These are phyloP conservation scores for Clohesyomyces aquaticus DNA, from an alignment of 495 filamentous ascomycete genomes.

Conservation along the genomic window DNA sequence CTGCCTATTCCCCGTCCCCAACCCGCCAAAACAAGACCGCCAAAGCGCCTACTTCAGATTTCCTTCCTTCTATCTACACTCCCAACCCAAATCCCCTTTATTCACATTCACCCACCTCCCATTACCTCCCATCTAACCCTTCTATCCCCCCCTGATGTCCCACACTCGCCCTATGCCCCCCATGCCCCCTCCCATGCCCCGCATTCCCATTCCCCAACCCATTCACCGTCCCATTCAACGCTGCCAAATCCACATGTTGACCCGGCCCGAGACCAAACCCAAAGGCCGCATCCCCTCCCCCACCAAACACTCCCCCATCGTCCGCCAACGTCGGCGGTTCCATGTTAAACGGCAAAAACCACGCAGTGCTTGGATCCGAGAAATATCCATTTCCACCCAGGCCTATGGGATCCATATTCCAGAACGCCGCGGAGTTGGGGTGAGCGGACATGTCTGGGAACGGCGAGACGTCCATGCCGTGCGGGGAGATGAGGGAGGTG, in stretches of 20 bases:
- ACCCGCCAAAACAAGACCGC: too few species aligned
- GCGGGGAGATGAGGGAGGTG: conserved; percentile 37
- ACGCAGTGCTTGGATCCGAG: conserved; percentile 65
- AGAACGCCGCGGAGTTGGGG: conserved; percentile 25
- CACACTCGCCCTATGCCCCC: too few species aligned
- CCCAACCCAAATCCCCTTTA: too few species aligned
- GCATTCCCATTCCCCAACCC: conserved; percentile 6
- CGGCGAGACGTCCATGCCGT: conserved; percentile 38
- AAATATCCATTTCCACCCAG: conserved; percentile 25
- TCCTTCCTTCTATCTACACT: too few species aligned
- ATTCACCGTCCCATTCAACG: conserved; percentile 7
- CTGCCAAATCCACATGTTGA: neutral
- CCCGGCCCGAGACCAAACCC: conserved; percentile 2
- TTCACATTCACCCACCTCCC: too few species aligned
- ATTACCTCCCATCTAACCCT: too few species aligned
- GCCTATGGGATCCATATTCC: conserved; percentile 31
- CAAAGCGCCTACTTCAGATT: too few species aligned
- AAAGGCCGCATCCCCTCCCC: neutral
- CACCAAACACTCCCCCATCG: conserved; percentile 46
- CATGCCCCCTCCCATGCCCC: too few species aligned
- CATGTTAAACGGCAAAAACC: conserved; percentile 96
- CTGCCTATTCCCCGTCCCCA: too few species aligned
- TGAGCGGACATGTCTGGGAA: conserved; percentile 30
- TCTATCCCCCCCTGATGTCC: too few species aligned
- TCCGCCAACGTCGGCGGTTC: conserved; percentile 68